These are phyloP conservation scores for Acacia pycnantha DNA, from an alignment of 331 rosid genomes.

Conservation along the genomic window DNA sequence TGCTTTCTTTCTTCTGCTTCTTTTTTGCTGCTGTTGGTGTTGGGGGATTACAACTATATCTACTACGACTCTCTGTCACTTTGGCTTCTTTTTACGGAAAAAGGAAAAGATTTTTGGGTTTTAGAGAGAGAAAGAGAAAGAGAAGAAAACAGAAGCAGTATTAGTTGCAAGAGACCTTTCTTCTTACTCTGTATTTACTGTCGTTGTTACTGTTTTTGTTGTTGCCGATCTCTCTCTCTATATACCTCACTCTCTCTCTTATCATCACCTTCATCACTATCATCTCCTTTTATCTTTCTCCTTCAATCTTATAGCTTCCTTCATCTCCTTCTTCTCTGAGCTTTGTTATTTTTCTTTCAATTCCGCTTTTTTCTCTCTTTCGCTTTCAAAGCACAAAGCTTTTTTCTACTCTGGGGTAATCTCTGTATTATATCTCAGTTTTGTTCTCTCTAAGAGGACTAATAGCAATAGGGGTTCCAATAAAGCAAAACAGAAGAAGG, in stretches of 20 bases:
- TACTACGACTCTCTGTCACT: constrained; percentile 61
- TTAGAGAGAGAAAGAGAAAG: background rate
- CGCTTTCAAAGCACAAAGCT: background rate
- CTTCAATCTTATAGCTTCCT: background rate
- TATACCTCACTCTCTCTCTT: background rate
- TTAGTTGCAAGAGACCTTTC: constrained; percentile 50
- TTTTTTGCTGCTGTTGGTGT: constrained; percentile 17
- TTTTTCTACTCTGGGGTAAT: background rate
- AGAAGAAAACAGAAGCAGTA: background rate
- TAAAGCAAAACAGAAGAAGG: constrained; percentile 45
- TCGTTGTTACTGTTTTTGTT: background rate
- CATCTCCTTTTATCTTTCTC: constrained; percentile 1
- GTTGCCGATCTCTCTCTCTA: background rate
- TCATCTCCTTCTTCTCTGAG: background rate
- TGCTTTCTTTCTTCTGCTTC: background rate
- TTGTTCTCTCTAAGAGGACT: background rate
- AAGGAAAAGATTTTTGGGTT: constrained; percentile 22
- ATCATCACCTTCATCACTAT: background rate
- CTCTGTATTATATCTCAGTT: background rate
- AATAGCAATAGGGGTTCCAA: constrained; percentile 24
- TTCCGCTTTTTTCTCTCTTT: background rate
- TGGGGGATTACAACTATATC: constrained; percentile 16
- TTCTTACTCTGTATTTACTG: constrained; percentile 6
- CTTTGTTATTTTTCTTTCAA: background rate
- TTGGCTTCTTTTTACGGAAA: constrained; percentile 49